Base-by-base conservation (phyloP, 176 grass and related monocot species). In the Cenchrus purpureus region DNA sequence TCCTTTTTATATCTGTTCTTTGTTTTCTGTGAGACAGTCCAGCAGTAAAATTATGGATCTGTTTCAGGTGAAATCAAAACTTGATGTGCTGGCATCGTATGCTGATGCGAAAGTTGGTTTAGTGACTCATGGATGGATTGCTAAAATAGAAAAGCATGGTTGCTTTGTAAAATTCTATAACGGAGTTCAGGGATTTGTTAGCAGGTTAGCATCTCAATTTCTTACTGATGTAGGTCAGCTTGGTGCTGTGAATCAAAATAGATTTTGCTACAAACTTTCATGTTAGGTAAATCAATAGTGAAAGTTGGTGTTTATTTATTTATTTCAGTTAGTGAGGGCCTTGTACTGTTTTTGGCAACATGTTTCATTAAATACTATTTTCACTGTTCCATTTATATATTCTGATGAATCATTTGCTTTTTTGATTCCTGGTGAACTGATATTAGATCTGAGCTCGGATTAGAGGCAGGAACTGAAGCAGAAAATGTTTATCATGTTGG, bases 131-230 rank as follows among this genome's bases (percentile, higher is more conserved):
- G 96, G 96, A 86, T 98, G 96, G 96, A 95, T 98, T 77, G 86
- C 89, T 73, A 95, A 95, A 94, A 98, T 98, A 69, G 96, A 94
- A 86, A 95, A 95, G 71, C 91, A 98, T 57, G 96, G 96, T 44
- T 98, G 96, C 78, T 95, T 92, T 82, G 86, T 98, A 74, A 94
- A 85, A 86, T 98, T 98, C 74, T 95, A 95, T 74, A 95, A 95
- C 42, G 96, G 93, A 77, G 91, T 98, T 74, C 91, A 92, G 65
- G 96, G 96, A 80, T 95, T 94, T 89, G 96, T 92, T 74, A 87
- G 88, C 74, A 98, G 96, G 96, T 91, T 81, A 42, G 71, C 68
- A 42, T 85, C 65, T 83, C 15, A 70, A 52, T 58, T 72, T 86
- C 60, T 9, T 88, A 45, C 43, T 57, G 50, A 55, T 71, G 19